Conservation (phyloP, 345 rosid genomes). For the Moringa oleifera region DNA sequence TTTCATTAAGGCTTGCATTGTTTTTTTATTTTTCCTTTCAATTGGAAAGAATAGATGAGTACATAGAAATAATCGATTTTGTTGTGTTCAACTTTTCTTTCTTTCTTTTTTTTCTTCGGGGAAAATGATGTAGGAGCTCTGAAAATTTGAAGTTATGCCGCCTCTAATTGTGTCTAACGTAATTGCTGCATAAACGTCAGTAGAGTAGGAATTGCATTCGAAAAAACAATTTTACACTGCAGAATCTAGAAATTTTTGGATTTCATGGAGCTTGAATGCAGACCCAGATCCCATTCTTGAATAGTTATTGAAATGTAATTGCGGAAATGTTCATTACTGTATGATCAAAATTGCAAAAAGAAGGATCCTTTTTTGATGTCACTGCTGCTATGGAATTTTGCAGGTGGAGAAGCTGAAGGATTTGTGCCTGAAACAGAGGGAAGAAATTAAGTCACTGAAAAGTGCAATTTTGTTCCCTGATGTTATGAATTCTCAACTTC, state of each 20-base stretch:
- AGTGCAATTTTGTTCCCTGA: constrained; percentile 77
- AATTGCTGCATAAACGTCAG: too few relatives aligned
- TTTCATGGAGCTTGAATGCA: background rate
- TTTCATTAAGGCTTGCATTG: too few relatives aligned
- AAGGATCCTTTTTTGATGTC: background rate
- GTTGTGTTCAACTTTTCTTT: too few relatives aligned
- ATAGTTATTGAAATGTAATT: too few relatives aligned
- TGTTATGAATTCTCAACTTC: constrained; percentile 47
- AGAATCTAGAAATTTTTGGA: background rate
- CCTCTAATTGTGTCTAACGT: too few relatives aligned
- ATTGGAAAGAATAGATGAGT: background rate
- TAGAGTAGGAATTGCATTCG: background rate
- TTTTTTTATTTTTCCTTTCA: too few relatives aligned
- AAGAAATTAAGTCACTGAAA: constrained; percentile 77
- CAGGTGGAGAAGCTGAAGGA: constrained; percentile 94
- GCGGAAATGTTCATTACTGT: too few relatives aligned
- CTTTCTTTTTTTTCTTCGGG: too few relatives aligned
- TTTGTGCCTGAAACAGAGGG: constrained; percentile 83
- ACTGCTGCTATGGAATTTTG: constrained; percentile 10
- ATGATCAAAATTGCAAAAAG: too few relatives aligned
- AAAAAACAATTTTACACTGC: background rate
- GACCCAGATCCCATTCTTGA: too few relatives aligned
- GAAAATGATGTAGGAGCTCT: background rate
- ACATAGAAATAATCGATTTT: background rate
- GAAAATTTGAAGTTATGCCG: background rate